phyloP scores from a whole-genome alignment of 2,329 filamentous ascomycete genomes.

The Fusarium pseudoanthophilum region DNA sequence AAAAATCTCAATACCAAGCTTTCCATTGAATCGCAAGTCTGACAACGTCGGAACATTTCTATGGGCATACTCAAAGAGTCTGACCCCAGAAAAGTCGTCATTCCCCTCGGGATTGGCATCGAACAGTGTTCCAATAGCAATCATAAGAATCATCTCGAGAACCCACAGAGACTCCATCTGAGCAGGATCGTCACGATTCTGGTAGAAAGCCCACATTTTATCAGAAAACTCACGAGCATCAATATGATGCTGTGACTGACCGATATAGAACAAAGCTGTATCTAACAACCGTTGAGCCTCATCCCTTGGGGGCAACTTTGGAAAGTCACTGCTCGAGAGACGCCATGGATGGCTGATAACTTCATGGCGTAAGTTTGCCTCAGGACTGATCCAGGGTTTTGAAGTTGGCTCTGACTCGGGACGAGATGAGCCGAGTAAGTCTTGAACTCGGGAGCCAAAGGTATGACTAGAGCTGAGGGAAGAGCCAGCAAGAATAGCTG shows the following conservation, averaged over 20 bases:
- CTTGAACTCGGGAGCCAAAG: constrained; percentile 42
- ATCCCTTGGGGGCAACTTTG: constrained; percentile 36
- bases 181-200: constrained; percentile 35
- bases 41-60: constrained; percentile 44
- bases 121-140: constrained; percentile 41
- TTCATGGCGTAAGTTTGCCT: constrained; percentile 31
- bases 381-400: constrained; percentile 35
- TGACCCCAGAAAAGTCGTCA: constrained; percentile 38
- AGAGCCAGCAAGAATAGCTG: constrained; percentile 41
- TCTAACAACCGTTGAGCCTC: constrained; percentile 41
- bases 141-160: constrained; percentile 43
- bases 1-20: constrained; percentile 45
- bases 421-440: constrained; percentile 36
- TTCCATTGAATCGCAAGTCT: constrained; percentile 42
- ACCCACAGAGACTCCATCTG: constrained; percentile 41
- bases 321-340: constrained; percentile 38
- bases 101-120: constrained; percentile 42
- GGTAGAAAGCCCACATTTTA: constrained; percentile 44
- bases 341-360: constrained; percentile 34
- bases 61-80: constrained; percentile 43
- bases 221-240: constrained; percentile 44
- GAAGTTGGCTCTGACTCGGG: constrained; percentile 18
- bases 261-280: constrained; percentile 41
- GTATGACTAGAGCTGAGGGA: constrained; percentile 42
- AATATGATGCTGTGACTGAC: constrained; percentile 43